Conservation (phyloP, 108 stramenopile genomes). For the Fistulifera pelliculosa region DNA sequence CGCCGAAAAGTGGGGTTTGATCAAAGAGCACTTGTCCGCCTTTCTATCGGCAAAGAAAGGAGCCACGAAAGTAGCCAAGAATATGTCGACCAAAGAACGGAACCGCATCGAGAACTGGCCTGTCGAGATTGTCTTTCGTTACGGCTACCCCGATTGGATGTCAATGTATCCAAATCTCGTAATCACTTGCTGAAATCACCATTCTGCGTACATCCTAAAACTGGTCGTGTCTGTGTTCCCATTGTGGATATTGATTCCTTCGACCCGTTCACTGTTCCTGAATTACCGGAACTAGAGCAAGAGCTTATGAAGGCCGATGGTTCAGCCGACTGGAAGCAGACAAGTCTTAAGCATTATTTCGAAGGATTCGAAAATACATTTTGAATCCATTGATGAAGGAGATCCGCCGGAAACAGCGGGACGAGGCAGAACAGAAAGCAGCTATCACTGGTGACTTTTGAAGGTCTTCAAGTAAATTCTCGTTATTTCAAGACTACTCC, state of each 20-base stretch:
- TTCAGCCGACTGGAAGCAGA: slow-evolving; percentile 70
- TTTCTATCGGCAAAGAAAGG: slow-evolving; percentile 33
- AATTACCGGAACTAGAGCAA: slow-evolving; percentile 53
- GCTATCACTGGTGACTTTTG: slow-evolving; percentile 83
- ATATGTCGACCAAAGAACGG: slow-evolving; percentile 38
- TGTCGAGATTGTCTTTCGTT: slow-evolving; percentile 83
- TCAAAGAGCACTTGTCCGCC: slow-evolving; percentile 47
- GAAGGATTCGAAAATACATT: slow-evolving; percentile 72
- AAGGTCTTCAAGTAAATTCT: slow-evolving; percentile 1
- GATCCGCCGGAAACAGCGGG: slow-evolving; percentile 38
- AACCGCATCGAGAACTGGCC: slow-evolving; percentile 73
- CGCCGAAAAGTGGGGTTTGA: slow-evolving; percentile 73
- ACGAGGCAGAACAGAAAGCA: slow-evolving; percentile 60
- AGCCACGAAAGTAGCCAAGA: slow-evolving; percentile 32
- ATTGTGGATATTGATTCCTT: slow-evolving; percentile 70
- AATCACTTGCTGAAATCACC: slow-evolving; percentile 99
- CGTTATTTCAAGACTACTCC: too few relatives aligned
- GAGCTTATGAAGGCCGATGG: slow-evolving; percentile 48
- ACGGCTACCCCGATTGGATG: slow-evolving; percentile 98
- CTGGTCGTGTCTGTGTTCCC: slow-evolving; percentile 97
- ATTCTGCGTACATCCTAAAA: slow-evolving; percentile 99
- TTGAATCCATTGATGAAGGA: slow-evolving; percentile 77
- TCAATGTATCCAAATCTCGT: slow-evolving; percentile 96
- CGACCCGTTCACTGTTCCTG: slow-evolving; percentile 85
- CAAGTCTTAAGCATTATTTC: slow-evolving; percentile 62